Conservation (phyloP, 2,329 filamentous ascomycete species). For the Pestalotiopsis fici region DNA sequence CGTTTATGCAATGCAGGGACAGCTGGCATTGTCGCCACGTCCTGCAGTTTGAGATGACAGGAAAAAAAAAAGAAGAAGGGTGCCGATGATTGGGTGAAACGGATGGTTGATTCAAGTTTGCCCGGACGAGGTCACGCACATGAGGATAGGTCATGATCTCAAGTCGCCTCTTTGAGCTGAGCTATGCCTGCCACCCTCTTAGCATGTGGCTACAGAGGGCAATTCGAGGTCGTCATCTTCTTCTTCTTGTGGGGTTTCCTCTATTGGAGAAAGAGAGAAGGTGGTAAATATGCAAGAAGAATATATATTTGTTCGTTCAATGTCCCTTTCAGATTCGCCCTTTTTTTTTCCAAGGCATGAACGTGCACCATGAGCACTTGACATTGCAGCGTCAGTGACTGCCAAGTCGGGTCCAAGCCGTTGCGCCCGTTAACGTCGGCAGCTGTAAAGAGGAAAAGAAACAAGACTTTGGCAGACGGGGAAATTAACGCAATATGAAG, state of each 20-base stretch:
- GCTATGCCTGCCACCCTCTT: not conserved
- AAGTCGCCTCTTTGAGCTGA: not conserved
- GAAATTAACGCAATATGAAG: not conserved
- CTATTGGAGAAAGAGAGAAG: not conserved
- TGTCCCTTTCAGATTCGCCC: not conserved
- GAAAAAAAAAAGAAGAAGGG: not conserved
- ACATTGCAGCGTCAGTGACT: not conserved
- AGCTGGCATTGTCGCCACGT: constrained; percentile 32
- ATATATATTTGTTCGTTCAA: not conserved
- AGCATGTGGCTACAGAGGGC: not conserved
- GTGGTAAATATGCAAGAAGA: not conserved
- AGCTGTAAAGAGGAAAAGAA: not conserved
- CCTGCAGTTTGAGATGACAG: constrained; percentile 10
- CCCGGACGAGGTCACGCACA: not conserved
- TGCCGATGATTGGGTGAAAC: constrained; percentile 6
- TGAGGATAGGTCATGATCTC: not conserved
- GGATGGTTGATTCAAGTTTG: not conserved
- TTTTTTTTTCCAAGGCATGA: not conserved
- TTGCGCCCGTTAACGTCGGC: not conserved
- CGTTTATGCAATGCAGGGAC: constrained; percentile 38
- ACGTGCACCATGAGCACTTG: not conserved
- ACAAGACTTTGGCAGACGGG: not conserved
- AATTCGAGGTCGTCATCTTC: not conserved
- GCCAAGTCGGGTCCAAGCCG: not conserved
- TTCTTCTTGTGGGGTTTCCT: not conserved